A percentile compares a stretch with the other conserved stretches of the same genome.
Evolutionary conservation across 2,329 filamentous ascomycete species (phyloP).

Genomic region (Xylariaceae sp.): DNA sequence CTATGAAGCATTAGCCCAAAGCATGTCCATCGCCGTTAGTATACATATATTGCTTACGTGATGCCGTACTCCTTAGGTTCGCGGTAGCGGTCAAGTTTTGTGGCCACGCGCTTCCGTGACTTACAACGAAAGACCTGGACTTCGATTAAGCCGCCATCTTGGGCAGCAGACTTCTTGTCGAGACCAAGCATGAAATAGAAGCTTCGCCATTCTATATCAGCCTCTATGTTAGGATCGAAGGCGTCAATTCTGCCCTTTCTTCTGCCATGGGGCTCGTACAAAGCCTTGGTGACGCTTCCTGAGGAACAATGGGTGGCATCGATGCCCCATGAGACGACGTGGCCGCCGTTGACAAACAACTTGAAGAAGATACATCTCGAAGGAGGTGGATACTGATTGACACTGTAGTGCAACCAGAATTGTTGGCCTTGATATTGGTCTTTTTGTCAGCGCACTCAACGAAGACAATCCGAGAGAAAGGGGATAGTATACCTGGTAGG

Average conservation of each 20-base stretch:
- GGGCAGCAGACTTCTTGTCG: slow-evolving; percentile 35
- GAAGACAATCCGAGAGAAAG: background rate
- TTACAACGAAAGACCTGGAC: slow-evolving; percentile 49
- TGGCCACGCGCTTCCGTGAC: slow-evolving; percentile 38
- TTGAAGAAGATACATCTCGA: slow-evolving; percentile 49
- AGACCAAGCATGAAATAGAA: slow-evolving; percentile 44
- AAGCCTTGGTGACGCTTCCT: slow-evolving; percentile 40
- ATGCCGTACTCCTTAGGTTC: slow-evolving; percentile 49
- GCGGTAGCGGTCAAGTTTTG: slow-evolving; percentile 39
- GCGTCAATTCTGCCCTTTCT: slow-evolving; percentile 37
- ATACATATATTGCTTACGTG: slow-evolving; percentile 36
- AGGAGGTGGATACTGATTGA: slow-evolving; percentile 31
- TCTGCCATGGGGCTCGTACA: slow-evolving; percentile 43
- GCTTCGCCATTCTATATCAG: slow-evolving; percentile 44
- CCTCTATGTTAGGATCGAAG: slow-evolving; percentile 22
- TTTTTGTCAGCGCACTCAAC: slow-evolving; percentile 1
- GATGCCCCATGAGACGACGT: slow-evolving; percentile 49
- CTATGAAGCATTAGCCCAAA: slow-evolving; percentile 27
- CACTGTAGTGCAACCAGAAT: slow-evolving; percentile 49
- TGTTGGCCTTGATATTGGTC: slow-evolving; percentile 35
- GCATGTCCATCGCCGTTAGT: background rate
- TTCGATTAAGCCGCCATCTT: slow-evolving; percentile 54
- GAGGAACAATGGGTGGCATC: slow-evolving; percentile 30
- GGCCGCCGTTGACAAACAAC: slow-evolving; percentile 49
- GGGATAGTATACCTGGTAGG: slow-evolving; percentile 37